Base-by-base conservation (phyloP, 2,329 filamentous ascomycete genomes). In the Sporothrix dimorphospora region DNA sequence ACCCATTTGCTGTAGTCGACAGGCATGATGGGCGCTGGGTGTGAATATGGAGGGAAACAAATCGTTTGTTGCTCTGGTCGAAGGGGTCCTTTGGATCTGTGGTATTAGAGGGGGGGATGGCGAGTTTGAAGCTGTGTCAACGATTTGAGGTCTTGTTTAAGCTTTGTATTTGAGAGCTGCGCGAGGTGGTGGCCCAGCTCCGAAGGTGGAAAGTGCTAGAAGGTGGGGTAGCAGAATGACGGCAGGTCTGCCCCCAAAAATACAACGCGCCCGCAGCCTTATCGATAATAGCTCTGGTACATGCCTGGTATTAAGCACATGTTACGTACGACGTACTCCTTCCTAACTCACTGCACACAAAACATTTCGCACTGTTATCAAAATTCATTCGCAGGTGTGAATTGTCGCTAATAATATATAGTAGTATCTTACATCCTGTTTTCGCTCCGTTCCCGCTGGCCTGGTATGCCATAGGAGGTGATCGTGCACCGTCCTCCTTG, bases 1-100 rank as follows among this genome's bases (percentile, higher is more conserved):
- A 88, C 87, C 89, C 89, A 91, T 81, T 91, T 91, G 83, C 88
- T 90, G 81, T 91, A 85, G 75, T 85, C 83, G 12, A 85, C 79
- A 71, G 83, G 83, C 83, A 85, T 85, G 51, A 77, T 81, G 76
- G 71, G n/a, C 55, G 34, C 19, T 45, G n/a, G 5, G 30, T 49
- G n/a, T 42, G 49, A 42, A 19, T 27, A 27, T 27, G 21, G 7
- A 34, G 14, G 38, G 19, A n/a, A 7, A 45, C 12, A 9, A 19
- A 65, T 42, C n/a, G 12, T 12, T 4, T 45, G 38, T 27, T 45
- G 11, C 6, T 16, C 21, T 27, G 21, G 59, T 19, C 3, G 5
- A 45, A 24, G 8, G 38, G n/a, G 4, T 5, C n/a, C 21, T 45
- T 14, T 42, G 9, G 4, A 38, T 40, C 5, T 42, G n/a, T 45